These are phyloP conservation scores for Ophiocordyceps robertsii DNA, from an alignment of 2,329 filamentous ascomycete genomes.

Conservation along the genomic window DNA sequence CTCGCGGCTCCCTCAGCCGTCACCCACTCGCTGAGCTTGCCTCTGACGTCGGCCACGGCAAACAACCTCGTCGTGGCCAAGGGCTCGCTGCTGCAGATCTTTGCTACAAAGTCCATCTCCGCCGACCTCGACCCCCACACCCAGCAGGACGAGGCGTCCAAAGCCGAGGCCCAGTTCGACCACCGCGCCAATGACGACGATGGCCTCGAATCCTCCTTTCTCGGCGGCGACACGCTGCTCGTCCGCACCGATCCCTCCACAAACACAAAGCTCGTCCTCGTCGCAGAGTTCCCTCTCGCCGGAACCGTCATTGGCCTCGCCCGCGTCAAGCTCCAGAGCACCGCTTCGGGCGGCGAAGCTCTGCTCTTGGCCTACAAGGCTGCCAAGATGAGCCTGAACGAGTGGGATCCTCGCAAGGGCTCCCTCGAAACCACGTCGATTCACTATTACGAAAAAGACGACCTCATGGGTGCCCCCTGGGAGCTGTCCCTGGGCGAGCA, in stretches of 20 bases:
- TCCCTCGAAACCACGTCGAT: conserved; percentile 81
- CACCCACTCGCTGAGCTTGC: conserved; percentile 69
- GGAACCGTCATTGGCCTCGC: conserved; percentile 77
- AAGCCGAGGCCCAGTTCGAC: conserved; percentile 34
- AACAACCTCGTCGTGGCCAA: conserved; percentile 85
- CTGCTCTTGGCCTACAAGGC: conserved; percentile 77
- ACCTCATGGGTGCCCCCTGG: conserved; percentile 73
- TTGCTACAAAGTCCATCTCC: conserved; percentile 55
- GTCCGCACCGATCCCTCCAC: conserved; percentile 49
- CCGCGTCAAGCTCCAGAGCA: conserved; percentile 57
- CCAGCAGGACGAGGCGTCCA: conserved; percentile 19
- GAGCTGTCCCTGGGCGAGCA: conserved; percentile 61
- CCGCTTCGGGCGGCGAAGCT: conserved; percentile 70
- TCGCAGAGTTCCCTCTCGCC: conserved; percentile 71
- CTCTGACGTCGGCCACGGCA: conserved; percentile 62
- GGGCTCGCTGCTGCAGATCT: conserved; percentile 86
- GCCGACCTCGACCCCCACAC: conserved; percentile 44
- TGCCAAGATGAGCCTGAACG: conserved; percentile 82
- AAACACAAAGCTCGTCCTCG: conserved; percentile 67
- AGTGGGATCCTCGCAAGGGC: conserved; percentile 79
- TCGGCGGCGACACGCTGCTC: conserved; percentile 48
- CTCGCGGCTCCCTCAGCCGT: conserved; percentile 88
- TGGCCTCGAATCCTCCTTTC: conserved; percentile 52
- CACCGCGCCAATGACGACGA: conserved; percentile 44
- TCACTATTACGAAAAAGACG: conserved; percentile 96